phyloP scores from a whole-genome alignment of 1,284 basidiomycete genomes.

The Tausonia pullulans region DNA sequence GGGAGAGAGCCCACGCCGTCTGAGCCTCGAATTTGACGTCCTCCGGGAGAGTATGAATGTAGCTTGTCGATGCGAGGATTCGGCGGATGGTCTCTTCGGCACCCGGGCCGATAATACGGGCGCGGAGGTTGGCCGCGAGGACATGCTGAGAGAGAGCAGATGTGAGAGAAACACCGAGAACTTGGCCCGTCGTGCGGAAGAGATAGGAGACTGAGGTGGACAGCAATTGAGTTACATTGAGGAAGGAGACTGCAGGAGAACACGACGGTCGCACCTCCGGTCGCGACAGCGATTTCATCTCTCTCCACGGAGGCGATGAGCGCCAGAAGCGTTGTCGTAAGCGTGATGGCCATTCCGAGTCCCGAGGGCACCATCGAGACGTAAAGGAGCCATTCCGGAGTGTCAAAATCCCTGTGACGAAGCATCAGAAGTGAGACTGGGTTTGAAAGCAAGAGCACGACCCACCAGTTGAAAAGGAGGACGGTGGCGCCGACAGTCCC shows the following conservation, averaged over 20 bases:
- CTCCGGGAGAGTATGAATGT: slow-evolving; percentile 61
- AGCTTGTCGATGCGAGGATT: slow-evolving; percentile 64
- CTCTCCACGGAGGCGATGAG: slow-evolving; percentile 69
- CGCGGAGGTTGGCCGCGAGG: slow-evolving; percentile 52
- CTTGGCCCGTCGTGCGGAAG: slow-evolving; percentile 81
- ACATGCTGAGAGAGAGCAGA: slow-evolving; percentile 69
- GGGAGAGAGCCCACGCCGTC: slow-evolving; percentile 67
- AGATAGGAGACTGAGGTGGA: slow-evolving; percentile 62
- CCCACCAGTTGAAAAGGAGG: slow-evolving; percentile 45
- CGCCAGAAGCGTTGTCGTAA: slow-evolving; percentile 57
- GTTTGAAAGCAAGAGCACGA: slow-evolving; percentile 20
- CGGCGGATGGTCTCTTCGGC: slow-evolving; percentile 34
- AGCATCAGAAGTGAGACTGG: slow-evolving; percentile 9
- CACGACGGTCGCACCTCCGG: slow-evolving; percentile 55
- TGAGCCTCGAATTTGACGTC: slow-evolving; percentile 55
- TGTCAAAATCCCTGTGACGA: slow-evolving; percentile 42
- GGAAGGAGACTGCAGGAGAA: neutral
- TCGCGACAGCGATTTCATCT: slow-evolving; percentile 75
- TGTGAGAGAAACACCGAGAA: slow-evolving; percentile 72
- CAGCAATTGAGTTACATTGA: neutral
- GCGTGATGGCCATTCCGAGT: slow-evolving; percentile 68
- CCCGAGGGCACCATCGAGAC: slow-evolving; percentile 31
- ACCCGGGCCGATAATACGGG: slow-evolving; percentile 51
- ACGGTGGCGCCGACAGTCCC: slow-evolving; percentile 46
- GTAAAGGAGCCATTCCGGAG: slow-evolving; percentile 37